These are phyloP conservation scores for Rhamnella rubrinervis DNA, from an alignment of 331 rosid genomes.

Conservation along the genomic window DNA sequence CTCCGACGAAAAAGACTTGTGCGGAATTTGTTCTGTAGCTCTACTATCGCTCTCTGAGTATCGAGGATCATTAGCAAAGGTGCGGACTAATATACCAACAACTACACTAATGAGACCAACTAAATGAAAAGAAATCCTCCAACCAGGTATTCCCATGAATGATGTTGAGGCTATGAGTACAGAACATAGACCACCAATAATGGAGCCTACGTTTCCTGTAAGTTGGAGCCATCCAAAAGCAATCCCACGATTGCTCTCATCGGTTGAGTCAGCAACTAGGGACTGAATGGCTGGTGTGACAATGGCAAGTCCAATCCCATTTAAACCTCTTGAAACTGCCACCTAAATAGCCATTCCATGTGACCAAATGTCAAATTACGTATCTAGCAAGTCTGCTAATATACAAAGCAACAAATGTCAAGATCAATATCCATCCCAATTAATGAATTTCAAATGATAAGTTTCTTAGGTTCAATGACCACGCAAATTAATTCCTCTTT, in stretches of 20 bases:
- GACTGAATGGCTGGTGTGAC: constrained; percentile 81
- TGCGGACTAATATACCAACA: constrained; percentile 54
- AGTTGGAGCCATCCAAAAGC: constrained; percentile 85
- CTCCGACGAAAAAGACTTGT: constrained; percentile 40
- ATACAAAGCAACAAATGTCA: too few species aligned
- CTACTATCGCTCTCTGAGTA: constrained; percentile 27
- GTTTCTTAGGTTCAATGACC: too few species aligned
- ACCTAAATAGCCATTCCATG: constrained; percentile 44
- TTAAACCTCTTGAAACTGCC: constrained; percentile 84
- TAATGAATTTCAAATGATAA: too few species aligned
- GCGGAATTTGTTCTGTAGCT: constrained; percentile 17
- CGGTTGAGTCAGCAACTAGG: constrained; percentile 72
- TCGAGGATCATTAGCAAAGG: constrained; percentile 68
- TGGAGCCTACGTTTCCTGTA: constrained; percentile 68
- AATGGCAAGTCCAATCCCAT: constrained; percentile 88
- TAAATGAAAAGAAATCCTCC: constrained; percentile 79
- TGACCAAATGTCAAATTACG: constrained; percentile 4
- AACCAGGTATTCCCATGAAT: constrained; percentile 67
- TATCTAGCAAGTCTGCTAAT: constrained; percentile 5
- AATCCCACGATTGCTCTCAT: constrained; percentile 67
- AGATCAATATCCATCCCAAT: too few species aligned
- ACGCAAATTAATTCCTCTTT: too few species aligned
- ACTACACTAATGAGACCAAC: constrained; percentile 69
- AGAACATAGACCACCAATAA: constrained; percentile 65
- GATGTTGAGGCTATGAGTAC: constrained; percentile 63